Percentiles rank a stretch among this genome's conserved stretches.
These are phyloP conservation scores for Skeletonema menzelii DNA, from an alignment of 108 stramenopile genomes.

Conservation along the genomic window DNA sequence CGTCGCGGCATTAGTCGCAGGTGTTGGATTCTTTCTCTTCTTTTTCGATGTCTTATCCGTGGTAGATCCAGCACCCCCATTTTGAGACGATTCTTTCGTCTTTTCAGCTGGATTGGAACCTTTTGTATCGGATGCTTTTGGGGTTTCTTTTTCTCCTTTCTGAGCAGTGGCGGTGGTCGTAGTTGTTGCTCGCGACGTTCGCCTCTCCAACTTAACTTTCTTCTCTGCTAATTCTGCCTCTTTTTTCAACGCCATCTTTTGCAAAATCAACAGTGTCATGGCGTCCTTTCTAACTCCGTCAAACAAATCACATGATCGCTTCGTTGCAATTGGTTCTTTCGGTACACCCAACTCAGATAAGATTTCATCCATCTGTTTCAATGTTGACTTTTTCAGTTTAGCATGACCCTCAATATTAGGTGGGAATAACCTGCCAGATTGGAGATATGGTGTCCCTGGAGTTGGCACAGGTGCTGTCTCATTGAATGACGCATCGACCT, in stretches of 20 bases:
- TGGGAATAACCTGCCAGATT: slow-evolving; percentile 78
- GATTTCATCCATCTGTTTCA: slow-evolving; percentile 79
- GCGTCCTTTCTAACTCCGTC: slow-evolving; percentile 83
- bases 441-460: slow-evolving; percentile 81
- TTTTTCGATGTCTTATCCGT: slow-evolving; percentile 13
- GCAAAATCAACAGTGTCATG: slow-evolving; percentile 71
- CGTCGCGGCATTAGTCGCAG: slow-evolving; percentile 12
- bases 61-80: neutral
- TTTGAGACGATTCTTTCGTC: neutral
- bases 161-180: neutral
- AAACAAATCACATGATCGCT: slow-evolving; percentile 86
- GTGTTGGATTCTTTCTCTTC: slow-evolving; percentile 20
- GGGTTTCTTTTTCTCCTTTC: neutral
- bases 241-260: slow-evolving; percentile 76
- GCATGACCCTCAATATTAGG: slow-evolving; percentile 67
- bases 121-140: neutral
- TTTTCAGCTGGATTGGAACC: neutral
- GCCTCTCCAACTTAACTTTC: slow-evolving; percentile 50
- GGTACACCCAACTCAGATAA: slow-evolving; percentile 72
- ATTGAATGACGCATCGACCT: slow-evolving; percentile 26
- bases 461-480: slow-evolving; percentile 77
- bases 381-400: slow-evolving; percentile 71
- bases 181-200: slow-evolving; percentile 35
- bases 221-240: slow-evolving; percentile 71
- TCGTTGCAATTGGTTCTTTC: slow-evolving; percentile 70